Base-by-base conservation (phyloP, 495 filamentous ascomycete genomes). In the Daldinia bambusicola region DNA sequence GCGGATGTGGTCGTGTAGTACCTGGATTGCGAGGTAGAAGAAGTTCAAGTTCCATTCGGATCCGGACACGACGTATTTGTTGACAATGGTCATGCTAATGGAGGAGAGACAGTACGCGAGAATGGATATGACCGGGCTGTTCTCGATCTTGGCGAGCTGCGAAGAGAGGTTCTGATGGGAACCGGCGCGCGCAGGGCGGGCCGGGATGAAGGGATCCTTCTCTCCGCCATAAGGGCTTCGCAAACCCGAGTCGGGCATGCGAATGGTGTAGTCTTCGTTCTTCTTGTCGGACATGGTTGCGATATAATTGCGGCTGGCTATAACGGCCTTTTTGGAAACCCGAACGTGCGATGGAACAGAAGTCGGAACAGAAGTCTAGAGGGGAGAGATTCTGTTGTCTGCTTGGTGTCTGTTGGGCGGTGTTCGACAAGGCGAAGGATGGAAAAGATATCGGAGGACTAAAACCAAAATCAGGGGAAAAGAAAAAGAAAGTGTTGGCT, bases 21-120 rank as follows among this genome's bases (percentile, higher is more conserved):
- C 95, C 90, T 99, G 95, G 52, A 98, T 85, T 61, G 85, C 89
- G 32, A 98, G 89, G 61, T 98, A 89, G 80, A 98, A 93, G 83
- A 98, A 98, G 80, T 97, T 98, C 72, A 99, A 79, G 81, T 99
- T 99, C 84, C 95, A 99, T 68, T 92, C 87, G 13, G 86, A 81
- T 34, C 95, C 96, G 36, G 93, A 97, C 34, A 99, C 85, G 55
- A 97, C 94, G 78, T 95, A 99, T 87, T 99, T 99, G 84, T 99
- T 99, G 82, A 95, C 97, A 26, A 97, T 90, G 41, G 96, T 99
- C 95, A 99, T 99, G 79, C 95, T 84, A 71, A 99, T 99, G 5
- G 94, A 98, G 57, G 95, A 91, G 72, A 89, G 85, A 82, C 95
- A 99, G 83, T 99, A 99, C 22, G 91, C 89, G 56, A 97, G 76